A percentile compares a stretch with the other conserved stretches of the same genome.
Conservation (phyloP, 2,329 filamentous ascomycete genomes). For the Pyricularia sp. region DNA sequence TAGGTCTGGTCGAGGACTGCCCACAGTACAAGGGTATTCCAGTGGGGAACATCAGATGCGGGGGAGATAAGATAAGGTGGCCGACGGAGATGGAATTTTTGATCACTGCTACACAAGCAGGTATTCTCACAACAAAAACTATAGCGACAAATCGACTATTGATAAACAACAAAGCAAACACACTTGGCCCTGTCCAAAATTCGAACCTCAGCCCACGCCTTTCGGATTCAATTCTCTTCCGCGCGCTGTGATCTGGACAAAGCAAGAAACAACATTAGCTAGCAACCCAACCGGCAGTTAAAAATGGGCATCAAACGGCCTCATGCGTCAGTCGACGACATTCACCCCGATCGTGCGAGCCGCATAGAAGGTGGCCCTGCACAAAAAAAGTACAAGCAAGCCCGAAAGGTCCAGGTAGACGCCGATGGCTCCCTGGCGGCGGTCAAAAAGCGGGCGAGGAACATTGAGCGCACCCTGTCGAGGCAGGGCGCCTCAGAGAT, state of each 20-base stretch:
- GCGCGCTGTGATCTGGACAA: background rate
- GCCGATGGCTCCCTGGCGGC: background rate
- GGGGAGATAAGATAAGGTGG: background rate
- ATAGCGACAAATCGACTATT: background rate
- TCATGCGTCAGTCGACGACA: background rate
- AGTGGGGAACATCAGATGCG: background rate
- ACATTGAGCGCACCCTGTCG: slow-evolving; percentile 53
- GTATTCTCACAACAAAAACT: background rate
- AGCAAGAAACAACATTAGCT: background rate
- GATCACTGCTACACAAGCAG: background rate
- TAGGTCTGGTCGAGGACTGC: background rate
- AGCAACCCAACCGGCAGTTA: background rate
- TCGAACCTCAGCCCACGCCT: background rate
- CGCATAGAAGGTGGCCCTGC: slow-evolving; percentile 4
- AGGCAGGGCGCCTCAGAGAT: slow-evolving; percentile 35
- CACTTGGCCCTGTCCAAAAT: background rate
- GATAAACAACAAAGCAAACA: background rate
- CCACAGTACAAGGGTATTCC: background rate
- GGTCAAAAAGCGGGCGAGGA: slow-evolving; percentile 33
- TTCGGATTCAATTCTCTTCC: background rate
- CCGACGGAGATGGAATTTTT: background rate
- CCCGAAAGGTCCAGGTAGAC: slow-evolving; percentile 8
- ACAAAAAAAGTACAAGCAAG: slow-evolving; percentile 21
- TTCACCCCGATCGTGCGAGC: background rate
- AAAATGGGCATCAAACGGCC: slow-evolving; percentile 3